A percentile compares a stretch with the other conserved stretches of the same genome.
Evolutionary conservation across 176 grass and related monocot species (phyloP).

Genomic region (Bothriochloa decipiens): DNA sequence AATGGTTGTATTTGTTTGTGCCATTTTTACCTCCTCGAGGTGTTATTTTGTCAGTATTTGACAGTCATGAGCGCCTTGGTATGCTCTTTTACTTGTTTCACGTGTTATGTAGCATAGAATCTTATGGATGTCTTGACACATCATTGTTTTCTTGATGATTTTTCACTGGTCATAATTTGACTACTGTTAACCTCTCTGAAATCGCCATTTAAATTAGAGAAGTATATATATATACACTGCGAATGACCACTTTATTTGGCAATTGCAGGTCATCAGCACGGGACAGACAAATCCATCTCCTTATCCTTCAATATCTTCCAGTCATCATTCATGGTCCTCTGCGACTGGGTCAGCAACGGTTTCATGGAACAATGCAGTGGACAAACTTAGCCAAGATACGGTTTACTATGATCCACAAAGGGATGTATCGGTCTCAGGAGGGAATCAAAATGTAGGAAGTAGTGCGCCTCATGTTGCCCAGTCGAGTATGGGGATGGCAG

Average conservation of each 20-base stretch:
- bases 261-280: slow-evolving; percentile 52
- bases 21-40: neutral
- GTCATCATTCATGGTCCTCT: slow-evolving; percentile 62
- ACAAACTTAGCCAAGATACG: slow-evolving; percentile 47
- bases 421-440: slow-evolving; percentile 56
- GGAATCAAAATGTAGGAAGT: slow-evolving; percentile 57
- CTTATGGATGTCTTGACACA: neutral
- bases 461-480: slow-evolving; percentile 47
- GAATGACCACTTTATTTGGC: slow-evolving; percentile 31
- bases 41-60: neutral
- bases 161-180: neutral
- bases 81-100: neutral
- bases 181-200: neutral
- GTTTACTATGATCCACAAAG: slow-evolving; percentile 84
- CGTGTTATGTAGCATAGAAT: neutral
- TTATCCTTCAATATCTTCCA: slow-evolving; percentile 56
- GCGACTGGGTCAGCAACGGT: slow-evolving; percentile 44
- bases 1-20: neutral
- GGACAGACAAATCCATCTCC: slow-evolving; percentile 62
- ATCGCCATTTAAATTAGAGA: slow-evolving; percentile 9
- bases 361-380: slow-evolving; percentile 59
- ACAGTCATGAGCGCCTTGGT: neutral
- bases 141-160: neutral
- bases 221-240: neutral
- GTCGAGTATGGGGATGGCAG: slow-evolving; percentile 34